phyloP scores from a whole-genome alignment of 441 rosid species.

The Codiaeum variegatum region DNA sequence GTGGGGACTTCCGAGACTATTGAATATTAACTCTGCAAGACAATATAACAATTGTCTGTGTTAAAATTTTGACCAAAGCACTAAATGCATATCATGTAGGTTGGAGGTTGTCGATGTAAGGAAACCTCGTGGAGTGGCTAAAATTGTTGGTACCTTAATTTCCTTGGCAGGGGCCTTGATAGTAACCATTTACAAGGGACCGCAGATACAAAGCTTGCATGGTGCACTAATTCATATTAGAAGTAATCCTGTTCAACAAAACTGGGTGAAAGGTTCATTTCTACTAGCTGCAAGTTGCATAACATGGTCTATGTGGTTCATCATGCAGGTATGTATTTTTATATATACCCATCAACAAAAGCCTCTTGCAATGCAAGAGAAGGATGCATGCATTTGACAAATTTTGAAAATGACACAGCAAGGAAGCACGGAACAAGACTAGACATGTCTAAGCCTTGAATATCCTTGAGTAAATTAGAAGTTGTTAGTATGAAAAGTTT shows the following conservation, averaged over 20 bases:
- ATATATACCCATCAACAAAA: background rate
- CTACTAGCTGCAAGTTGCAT: conserved; percentile 38
- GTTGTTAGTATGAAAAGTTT: background rate
- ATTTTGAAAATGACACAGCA: background rate
- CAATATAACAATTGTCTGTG: background rate
- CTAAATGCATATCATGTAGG: conserved; percentile 21
- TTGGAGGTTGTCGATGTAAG: conserved; percentile 38
- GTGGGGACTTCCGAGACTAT: conserved; percentile 14
- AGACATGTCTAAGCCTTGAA: too few species aligned
- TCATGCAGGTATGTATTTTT: conserved; percentile 27
- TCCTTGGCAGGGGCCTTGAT: conserved; percentile 35
- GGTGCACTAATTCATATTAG: conserved; percentile 28
- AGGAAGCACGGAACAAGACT: too few species aligned
- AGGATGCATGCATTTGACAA: background rate
- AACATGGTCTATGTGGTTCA: conserved; percentile 40
- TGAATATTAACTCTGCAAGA: background rate
- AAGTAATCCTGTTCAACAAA: conserved; percentile 19
- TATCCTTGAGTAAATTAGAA: background rate
- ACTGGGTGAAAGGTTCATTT: conserved; percentile 43
- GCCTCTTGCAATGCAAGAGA: background rate
- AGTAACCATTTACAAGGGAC: conserved; percentile 39
- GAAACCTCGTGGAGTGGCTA: conserved; percentile 36
- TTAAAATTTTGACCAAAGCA: background rate
- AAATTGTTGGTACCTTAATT: conserved; percentile 38
- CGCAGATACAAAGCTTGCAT: conserved; percentile 23